Percentiles rank a stretch among this genome's conserved stretches.
phyloP scores from a whole-genome alignment of 116 monocot species.

The Posidonia oceanica region DNA sequence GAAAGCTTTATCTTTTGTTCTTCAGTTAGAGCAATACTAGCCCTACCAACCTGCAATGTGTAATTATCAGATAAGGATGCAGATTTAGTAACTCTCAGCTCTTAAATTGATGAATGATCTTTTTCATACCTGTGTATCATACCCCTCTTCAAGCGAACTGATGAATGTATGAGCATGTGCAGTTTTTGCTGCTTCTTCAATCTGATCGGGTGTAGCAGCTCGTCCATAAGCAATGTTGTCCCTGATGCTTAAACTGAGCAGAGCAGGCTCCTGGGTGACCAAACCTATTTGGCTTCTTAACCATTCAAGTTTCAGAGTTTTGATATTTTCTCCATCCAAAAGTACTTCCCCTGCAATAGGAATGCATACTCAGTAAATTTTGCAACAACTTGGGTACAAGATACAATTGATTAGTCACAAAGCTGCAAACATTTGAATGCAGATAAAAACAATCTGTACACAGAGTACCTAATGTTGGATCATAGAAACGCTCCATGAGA shows the following conservation, averaged over 20 bases:
- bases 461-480: constrained; percentile 82
- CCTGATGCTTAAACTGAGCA: constrained; percentile 90
- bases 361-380: background rate
- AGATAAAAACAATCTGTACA: background rate
- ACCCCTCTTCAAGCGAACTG: constrained; percentile 77
- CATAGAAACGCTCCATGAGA: constrained; percentile 98
- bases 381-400: background rate
- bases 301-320: constrained; percentile 86
- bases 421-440: background rate
- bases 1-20: constrained; percentile 97
- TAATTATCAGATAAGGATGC: background rate
- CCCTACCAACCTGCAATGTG: constrained; percentile 67
- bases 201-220: constrained; percentile 79
- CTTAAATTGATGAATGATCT: background rate
- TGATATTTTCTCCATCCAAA: constrained; percentile 97
- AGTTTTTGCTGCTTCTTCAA: constrained; percentile 98
- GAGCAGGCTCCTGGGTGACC: constrained; percentile 93
- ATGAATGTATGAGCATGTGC: constrained; percentile 95
- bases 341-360: constrained; percentile 80
- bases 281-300: constrained; percentile 98
- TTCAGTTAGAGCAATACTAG: constrained; percentile 73
- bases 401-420: background rate
- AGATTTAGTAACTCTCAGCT: background rate
- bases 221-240: constrained; percentile 97
- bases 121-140: constrained; percentile 70